A percentile compares a stretch with the other conserved stretches of the same genome.
phyloP scores from a whole-genome alignment of 371 early-diverging fungal species.

The Coemansia linderi region DNA sequence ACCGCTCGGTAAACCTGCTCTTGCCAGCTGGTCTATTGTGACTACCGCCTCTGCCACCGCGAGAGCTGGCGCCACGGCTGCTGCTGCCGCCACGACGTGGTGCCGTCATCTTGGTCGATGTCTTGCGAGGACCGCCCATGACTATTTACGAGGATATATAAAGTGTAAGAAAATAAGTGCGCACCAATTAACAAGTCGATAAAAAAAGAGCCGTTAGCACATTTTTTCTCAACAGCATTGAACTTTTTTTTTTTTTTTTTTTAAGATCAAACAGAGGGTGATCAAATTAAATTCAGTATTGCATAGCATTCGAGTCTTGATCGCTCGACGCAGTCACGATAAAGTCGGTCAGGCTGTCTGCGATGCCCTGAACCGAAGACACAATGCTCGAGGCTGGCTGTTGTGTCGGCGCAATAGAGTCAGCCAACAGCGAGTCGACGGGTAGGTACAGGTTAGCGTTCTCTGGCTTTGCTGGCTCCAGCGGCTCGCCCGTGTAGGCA shows the following conservation, averaged over 20 bases:
- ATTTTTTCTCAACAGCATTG: neutral
- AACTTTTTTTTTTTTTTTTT: neutral
- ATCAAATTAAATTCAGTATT: constrained; percentile 6
- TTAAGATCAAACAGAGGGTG: neutral
- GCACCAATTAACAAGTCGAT: neutral
- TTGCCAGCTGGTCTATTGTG: neutral
- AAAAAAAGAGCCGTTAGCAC: neutral
- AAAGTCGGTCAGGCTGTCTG: constrained; percentile 34
- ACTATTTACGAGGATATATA: neutral
- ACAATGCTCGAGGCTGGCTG: neutral
- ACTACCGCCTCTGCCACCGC: neutral
- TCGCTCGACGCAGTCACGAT: constrained; percentile 11
- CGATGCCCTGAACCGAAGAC: constrained; percentile 22
- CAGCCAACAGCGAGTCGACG: constrained; percentile 48
- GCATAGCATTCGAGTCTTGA: constrained; percentile 10
- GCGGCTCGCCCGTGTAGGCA: constrained; percentile 63
- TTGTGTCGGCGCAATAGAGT: constrained; percentile 14
- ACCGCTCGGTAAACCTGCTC: neutral
- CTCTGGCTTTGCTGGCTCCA: constrained; percentile 61
- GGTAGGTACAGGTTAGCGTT: constrained; percentile 73
- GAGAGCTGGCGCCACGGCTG: constrained; percentile 1
- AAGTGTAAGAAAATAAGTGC: neutral
- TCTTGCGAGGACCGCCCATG: constrained; percentile 22
- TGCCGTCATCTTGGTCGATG: constrained; percentile 4
- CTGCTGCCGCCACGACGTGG: constrained; percentile 14